These are phyloP conservation scores for Lepiota brunneoincarnata DNA, from an alignment of 768 basidiomycete genomes.

Conservation along the genomic window DNA sequence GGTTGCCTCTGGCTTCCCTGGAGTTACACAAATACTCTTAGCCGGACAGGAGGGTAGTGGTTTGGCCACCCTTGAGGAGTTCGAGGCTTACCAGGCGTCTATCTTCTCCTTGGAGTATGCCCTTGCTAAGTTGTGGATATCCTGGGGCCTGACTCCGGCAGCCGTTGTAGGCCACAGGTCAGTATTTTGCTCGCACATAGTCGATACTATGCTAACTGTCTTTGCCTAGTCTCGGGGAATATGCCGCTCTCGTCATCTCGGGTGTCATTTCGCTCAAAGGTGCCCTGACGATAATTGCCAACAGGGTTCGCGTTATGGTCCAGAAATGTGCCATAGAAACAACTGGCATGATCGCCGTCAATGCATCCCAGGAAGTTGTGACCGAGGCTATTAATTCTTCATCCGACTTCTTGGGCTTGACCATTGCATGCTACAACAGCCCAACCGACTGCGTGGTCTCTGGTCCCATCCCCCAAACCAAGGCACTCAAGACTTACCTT, in stretches of 20 bases:
- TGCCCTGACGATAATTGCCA: constrained; percentile 56
- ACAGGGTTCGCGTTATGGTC: constrained; percentile 55
- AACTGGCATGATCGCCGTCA: constrained; percentile 65
- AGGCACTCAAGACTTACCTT: constrained; percentile 38
- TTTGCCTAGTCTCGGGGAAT: constrained; percentile 64
- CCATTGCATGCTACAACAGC: constrained; percentile 64
- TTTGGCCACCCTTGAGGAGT: constrained; percentile 26
- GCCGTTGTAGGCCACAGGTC: constrained; percentile 75
- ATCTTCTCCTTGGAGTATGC: constrained; percentile 64
- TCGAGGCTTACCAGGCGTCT: constrained; percentile 49
- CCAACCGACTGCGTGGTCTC: constrained; percentile 55
- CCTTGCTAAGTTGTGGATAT: constrained; percentile 60
- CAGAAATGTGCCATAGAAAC: constrained; percentile 38
- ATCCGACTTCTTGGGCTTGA: constrained; percentile 32
- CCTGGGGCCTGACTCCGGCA: constrained; percentile 62
- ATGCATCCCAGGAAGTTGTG: constrained; percentile 32
- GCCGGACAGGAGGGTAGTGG: constrained; percentile 8
- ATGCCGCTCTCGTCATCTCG: constrained; percentile 65
- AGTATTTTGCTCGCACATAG: not conserved
- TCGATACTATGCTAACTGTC: constrained; percentile 1
- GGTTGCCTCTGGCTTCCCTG: constrained; percentile 41
- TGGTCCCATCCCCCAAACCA: constrained; percentile 46
- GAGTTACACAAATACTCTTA: constrained; percentile 27
- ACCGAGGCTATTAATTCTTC: constrained; percentile 31
- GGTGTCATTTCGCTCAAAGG: constrained; percentile 54